Base-by-base conservation (phyloP, 177 flowering plant genomes). In the Vitis hybrid region DNA sequence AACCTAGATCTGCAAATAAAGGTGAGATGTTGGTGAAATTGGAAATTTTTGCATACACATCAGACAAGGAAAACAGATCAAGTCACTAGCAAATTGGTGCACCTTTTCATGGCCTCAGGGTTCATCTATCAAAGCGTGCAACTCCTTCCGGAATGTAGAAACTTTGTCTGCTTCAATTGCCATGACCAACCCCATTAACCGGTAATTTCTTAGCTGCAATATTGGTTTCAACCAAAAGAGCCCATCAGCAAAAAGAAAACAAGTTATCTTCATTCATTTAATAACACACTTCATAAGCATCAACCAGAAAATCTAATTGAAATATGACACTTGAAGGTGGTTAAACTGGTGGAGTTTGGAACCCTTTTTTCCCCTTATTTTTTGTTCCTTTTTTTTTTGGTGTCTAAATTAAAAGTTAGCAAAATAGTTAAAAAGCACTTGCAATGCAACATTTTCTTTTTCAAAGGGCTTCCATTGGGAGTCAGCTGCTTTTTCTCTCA, bases 131-230 rank as follows among this genome's bases (percentile, higher is more conserved):
- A 89, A 71, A 49, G 85, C 76, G 17, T 83, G 78, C 76, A 94
- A 71, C 79, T 92, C 80, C 71, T 85, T 55, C 2, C 87, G 86
- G 77, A 92, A 89, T 39, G 60, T 52, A 0, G 87, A 54, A 17
- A 88, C 51, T 73, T 86, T 85, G n/a, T 82, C 81, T 49, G 89
- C 91, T 74, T 88, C 82, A 45, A 94, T 65, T 17, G 82, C 92
- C 92, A 94, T 87, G 64, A 89, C 91, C 14, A 91, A 65, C 21
- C 97, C 95, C 79, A 68, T 82, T 60, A 64, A 69, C 71, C 65
- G 78, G 79, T 92, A 92, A 79, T 83, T 80, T 68, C 68, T 85
- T n/a, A 92, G 81, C 97, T 94, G 97, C 82, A 85, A 70, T 39
- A 12, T 52, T 6, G 14, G 45, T 19, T 3, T 13, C n/a, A 48